Evolutionary conservation across 148 eudicot species (phyloP), one percentile per base, ranked within the genome.

Genomic region (Chenopodium berlandieri): DNA sequence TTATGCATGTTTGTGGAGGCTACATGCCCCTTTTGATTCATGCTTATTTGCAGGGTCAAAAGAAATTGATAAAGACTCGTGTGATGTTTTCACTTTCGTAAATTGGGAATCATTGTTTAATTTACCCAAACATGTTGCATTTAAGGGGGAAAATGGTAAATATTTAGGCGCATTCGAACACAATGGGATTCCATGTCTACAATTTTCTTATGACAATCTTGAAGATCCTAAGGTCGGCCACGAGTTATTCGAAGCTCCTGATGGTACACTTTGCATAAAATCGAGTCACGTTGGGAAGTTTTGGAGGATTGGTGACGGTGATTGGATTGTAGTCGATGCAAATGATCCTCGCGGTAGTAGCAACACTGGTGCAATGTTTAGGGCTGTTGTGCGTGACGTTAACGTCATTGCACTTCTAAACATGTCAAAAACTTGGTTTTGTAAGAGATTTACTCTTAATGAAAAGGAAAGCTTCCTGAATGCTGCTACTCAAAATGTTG

Each of bases 341-440:
- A 73, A 48, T 16, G 80, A 78, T 65, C 80, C 80, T 25, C 80
- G 80, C 4, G 80, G 80, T 17, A 68, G 46, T 9, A 30, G 11
- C 4, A 50, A 78, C 17, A 23, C 74, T 4, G 25, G 1, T 12
- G 73, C 64, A 2, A 78, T 66, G 73, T 78, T 78, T 67, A 78
- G 80, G 80, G 44, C 16, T 10, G 48, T 8, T 68, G 27, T 67
- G 17, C 44, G 47, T 30, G 74, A 48, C 2, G 4, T 14, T 0
- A 78, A 78, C 20, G 63, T 47, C 2, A 4, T 78, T 16, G 73
- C 80, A 3, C 73, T 78, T 16, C 25, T 67, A 1, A 30, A 48
- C 30, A 78, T 67, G 80, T 16, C 7, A 17, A 27, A 20, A 27
- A 68, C 73, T 1, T 40, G 60, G 73, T 78, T 7, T 19, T 1